These are phyloP conservation scores for Nigrospora sphaerica DNA, from an alignment of 2,329 filamentous ascomycete genomes.

Conservation along the genomic window DNA sequence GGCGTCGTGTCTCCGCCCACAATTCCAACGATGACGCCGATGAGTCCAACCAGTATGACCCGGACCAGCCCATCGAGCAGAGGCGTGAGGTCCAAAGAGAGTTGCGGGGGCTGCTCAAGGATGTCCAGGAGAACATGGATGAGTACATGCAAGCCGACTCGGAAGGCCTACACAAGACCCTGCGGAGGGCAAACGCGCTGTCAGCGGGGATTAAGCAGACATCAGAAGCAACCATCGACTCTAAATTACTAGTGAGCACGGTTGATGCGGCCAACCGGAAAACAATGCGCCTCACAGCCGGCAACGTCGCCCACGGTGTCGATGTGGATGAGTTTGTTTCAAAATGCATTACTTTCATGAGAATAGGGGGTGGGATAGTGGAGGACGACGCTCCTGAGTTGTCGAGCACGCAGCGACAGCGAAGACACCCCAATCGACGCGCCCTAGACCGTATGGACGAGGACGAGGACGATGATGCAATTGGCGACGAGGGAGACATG, in stretches of 20 bases:
- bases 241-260: constrained; percentile 72
- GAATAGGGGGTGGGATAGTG: constrained; percentile 50
- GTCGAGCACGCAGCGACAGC: constrained; percentile 40
- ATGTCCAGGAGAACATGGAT: constrained; percentile 57
- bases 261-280: constrained; percentile 77
- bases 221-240: constrained; percentile 83
- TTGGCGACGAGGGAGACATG: constrained; percentile 64
- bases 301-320: constrained; percentile 65
- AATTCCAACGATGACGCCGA: constrained; percentile 14
- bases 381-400: constrained; percentile 44
- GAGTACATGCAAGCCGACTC: constrained; percentile 64
- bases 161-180: constrained; percentile 55
- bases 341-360: constrained; percentile 86
- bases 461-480: constrained; percentile 58
- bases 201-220: constrained; percentile 75
- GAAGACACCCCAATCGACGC: constrained; percentile 25
- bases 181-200: constrained; percentile 59
- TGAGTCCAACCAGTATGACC: constrained; percentile 55
- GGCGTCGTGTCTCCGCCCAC: constrained; percentile 17
- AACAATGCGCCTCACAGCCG: constrained; percentile 65
- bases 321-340: constrained; percentile 89
- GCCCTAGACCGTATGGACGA: constrained; percentile 31
- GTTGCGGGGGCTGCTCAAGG: constrained; percentile 60
- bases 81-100: constrained; percentile 63
- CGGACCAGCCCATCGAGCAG: constrained; percentile 71